Conservation (phyloP, 139 green algal genomes). For the Coelastrella sp. region DNA sequence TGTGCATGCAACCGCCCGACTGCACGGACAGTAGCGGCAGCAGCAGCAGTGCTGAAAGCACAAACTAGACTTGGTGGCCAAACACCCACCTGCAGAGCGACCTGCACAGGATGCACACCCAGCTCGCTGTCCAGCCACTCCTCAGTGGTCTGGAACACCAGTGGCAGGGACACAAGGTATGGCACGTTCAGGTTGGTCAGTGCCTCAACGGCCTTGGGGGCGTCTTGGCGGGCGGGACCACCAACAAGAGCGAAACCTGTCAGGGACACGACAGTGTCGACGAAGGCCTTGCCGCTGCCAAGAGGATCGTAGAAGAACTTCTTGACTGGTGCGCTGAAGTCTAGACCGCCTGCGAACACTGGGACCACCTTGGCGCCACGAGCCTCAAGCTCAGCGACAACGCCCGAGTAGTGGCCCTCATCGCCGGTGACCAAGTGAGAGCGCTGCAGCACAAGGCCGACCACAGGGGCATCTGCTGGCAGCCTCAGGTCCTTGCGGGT, state of each 20-base stretch:
- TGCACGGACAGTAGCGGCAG: too few relatives aligned
- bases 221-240: slow-evolving; percentile 83
- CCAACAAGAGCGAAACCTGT: slow-evolving; percentile 97
- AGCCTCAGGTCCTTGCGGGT: slow-evolving; percentile 94
- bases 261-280: slow-evolving; percentile 94
- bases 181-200: slow-evolving; percentile 97
- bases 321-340: slow-evolving; percentile 97
- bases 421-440: slow-evolving; percentile 99
- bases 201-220: slow-evolving; percentile 96
- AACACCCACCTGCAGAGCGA: slow-evolving; percentile 89
- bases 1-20: too few relatives aligned
- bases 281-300: slow-evolving; percentile 78
- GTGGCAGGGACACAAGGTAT: slow-evolving; percentile 97
- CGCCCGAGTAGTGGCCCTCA: slow-evolving; percentile 94
- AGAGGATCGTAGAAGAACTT: slow-evolving; percentile 99
- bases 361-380: slow-evolving; percentile 93
- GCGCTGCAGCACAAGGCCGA: slow-evolving; percentile 98
- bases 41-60: too few relatives aligned
- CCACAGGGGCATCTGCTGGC: slow-evolving; percentile 88
- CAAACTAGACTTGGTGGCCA: too few relatives aligned
- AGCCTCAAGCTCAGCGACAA: slow-evolving; percentile 96
- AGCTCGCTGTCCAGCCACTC: slow-evolving; percentile 98
- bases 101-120: slow-evolving; percentile 98
- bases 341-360: slow-evolving; percentile 97
- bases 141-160: slow-evolving; percentile 99